Evolutionary conservation across 179 eudicot species (phyloP), one percentile per base, ranked within the genome.

Genomic region (Spinacia oleracea): DNA sequence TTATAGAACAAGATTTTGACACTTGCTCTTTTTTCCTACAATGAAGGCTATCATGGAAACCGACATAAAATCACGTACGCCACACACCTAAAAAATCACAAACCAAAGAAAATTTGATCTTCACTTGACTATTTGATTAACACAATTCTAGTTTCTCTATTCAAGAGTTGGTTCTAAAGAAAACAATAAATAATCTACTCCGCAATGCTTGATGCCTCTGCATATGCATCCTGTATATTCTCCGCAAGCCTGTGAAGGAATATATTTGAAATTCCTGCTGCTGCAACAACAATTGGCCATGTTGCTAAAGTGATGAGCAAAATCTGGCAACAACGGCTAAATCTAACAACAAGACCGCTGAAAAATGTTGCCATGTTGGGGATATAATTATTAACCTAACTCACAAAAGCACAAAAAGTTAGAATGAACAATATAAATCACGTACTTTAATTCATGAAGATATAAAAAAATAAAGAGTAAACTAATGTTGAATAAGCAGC

Each of bases 231-330:
- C 88, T 96, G 99, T 78, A 96, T 96, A 82, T 94, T 96, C 85
- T 96, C 99, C n/a, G 99, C 99, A 85, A 96, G 98, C 73, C 98
- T 89, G 83, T 96, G 99, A 72, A 96, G 91, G 86, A 96, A 96
- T 68, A 96, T 96, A 85, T 96, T 96, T 74, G 99, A 96, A 82
- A 96, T 90, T 83, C 99, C 99, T 83, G 98, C 99, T 2, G 99
- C 99, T 75, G 98, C 97, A 85, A 96, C 97, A 88, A 94, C 92
- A 78, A 96, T 89, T 25, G 97, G 99, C 40, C 98, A 97, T 21
- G 97, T 92, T 66, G 93, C 96, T 86, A 96, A 89, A 71, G 99
- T 96, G 58, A 96, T 86, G 65, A 96, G 88, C 32, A 97, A 93
- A 82, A 94, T 94, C 89, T 94, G 90, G 98, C 99, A 96, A 72